A percentile compares a stretch with the other conserved stretches of the same genome.
These are phyloP conservation scores for Schoenoplectus triqueter DNA, from an alignment of 202 grass and related monocot species.

Conservation along the genomic window DNA sequence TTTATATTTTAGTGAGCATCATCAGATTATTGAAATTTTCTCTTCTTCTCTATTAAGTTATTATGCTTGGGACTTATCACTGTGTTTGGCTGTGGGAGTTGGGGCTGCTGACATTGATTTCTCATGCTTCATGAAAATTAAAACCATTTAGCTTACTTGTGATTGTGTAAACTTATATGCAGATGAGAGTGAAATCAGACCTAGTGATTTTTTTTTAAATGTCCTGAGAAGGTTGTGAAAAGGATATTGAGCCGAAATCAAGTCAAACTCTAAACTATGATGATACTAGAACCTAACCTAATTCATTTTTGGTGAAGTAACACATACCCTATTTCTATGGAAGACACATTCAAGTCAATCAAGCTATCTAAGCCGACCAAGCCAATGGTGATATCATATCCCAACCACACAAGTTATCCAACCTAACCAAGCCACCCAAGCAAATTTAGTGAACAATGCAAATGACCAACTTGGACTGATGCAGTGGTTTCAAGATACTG, in stretches of 20 bases:
- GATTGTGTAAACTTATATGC: constrained; percentile 30
- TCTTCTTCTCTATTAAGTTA: background rate
- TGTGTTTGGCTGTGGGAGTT: background rate
- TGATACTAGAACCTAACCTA: constrained; percentile 43
- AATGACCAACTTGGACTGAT: too few relatives aligned
- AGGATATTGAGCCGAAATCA: constrained; percentile 83
- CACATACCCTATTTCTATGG: background rate
- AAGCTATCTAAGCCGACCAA: too few relatives aligned
- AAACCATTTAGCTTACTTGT: constrained; percentile 8
- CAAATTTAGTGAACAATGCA: too few relatives aligned
- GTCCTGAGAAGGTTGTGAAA: constrained; percentile 89
- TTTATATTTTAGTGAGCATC: background rate
- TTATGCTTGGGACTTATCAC: background rate
- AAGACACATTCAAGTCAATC: too few relatives aligned
- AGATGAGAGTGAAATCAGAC: constrained; percentile 86
- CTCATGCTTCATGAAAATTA: background rate
- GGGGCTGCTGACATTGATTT: background rate
- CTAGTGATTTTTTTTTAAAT: constrained; percentile 89
- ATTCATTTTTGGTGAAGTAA: background rate
- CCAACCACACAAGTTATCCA: too few relatives aligned
- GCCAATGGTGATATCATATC: too few relatives aligned
- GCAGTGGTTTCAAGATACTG: too few relatives aligned
- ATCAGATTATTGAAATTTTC: background rate
- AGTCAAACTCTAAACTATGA: constrained; percentile 62
- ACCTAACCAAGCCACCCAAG: too few relatives aligned